Evolutionary conservation across 2,329 filamentous ascomycete genomes (phyloP).

Genomic region (Lachnellula cervina): DNA sequence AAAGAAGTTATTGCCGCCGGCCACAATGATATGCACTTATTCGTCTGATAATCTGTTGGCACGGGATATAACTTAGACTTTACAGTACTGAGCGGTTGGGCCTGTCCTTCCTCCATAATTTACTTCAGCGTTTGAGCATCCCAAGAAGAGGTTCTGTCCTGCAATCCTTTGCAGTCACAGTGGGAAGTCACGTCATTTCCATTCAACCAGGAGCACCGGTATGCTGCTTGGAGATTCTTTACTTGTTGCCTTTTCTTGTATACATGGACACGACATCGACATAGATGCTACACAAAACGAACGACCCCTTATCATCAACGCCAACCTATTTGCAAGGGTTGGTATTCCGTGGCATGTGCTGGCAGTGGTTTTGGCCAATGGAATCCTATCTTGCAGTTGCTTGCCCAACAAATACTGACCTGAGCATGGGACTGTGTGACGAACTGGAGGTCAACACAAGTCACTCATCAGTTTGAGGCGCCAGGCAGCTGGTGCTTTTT

Average conservation of each 20-base stretch:
- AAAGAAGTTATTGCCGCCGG: too few relatives aligned
- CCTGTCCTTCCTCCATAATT: too few relatives aligned
- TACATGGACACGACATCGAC: neutral
- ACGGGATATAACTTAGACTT: too few relatives aligned
- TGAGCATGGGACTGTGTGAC: constrained; percentile 3
- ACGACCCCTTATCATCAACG: neutral
- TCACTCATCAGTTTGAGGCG: neutral
- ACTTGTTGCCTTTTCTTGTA: neutral
- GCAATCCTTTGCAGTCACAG: neutral
- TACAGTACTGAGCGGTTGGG: too few relatives aligned
- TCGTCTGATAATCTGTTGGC: too few relatives aligned
- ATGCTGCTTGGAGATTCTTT: constrained; percentile 1
- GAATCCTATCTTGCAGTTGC: constrained; percentile 1
- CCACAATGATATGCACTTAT: too few relatives aligned
- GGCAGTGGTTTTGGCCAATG: constrained; percentile 15
- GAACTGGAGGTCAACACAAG: neutral
- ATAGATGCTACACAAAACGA: neutral
- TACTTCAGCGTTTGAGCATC: too few relatives aligned
- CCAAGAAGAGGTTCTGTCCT: too few relatives aligned
- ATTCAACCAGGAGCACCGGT: neutral
- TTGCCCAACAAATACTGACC: constrained; percentile 3
- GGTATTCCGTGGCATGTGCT: constrained; percentile 17
- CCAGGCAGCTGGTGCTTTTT: neutral
- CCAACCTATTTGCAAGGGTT: too few relatives aligned
- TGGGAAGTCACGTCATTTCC: neutral